phyloP scores from a whole-genome alignment of 2,329 filamentous ascomycete genomes.

The Aspergillus spinulosporus region DNA sequence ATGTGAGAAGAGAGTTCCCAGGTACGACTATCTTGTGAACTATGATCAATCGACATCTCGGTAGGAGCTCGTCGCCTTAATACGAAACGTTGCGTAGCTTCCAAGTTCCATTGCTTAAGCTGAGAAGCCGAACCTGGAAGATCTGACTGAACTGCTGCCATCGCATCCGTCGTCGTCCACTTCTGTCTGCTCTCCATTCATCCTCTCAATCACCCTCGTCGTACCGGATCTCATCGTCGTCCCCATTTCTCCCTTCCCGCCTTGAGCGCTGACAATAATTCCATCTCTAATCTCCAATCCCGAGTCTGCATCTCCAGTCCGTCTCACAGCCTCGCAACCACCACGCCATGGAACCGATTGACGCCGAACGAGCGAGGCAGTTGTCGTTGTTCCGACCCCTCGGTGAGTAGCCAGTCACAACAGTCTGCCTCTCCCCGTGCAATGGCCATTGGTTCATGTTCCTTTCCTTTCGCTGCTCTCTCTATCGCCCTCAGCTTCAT shows the following conservation, averaged over 20 bases:
- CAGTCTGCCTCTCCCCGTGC: constrained; percentile 33
- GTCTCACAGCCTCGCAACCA: constrained; percentile 6
- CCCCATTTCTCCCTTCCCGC: constrained; percentile 19
- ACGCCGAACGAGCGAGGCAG: constrained; percentile 43
- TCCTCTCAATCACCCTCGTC: constrained; percentile 1
- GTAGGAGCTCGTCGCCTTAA: no score
- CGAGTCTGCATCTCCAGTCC: constrained; percentile 8
- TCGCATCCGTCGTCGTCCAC: not conserved
- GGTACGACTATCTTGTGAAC: not conserved
- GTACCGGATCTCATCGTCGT: not conserved
- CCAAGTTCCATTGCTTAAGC: no score
- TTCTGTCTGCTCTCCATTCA: not conserved
- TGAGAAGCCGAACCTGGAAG: no score
- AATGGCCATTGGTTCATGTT: constrained; percentile 32
- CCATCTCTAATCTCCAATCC: not conserved
- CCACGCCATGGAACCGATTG: constrained; percentile 30
- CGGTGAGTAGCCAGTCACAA: constrained; percentile 45
- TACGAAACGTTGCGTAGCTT: no score
- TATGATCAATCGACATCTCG: no score
- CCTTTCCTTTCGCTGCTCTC: constrained; percentile 10
- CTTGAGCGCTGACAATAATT: constrained; percentile 25
- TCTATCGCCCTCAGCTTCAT: not conserved
- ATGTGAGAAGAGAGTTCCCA: not conserved
- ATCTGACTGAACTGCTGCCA: not conserved
- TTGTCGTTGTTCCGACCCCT: constrained; percentile 48